Percentiles rank a stretch among this genome's conserved stretches.
phyloP scores from a whole-genome alignment of 1,284 basidiomycete genomes.

The Vanrija sp. region DNA sequence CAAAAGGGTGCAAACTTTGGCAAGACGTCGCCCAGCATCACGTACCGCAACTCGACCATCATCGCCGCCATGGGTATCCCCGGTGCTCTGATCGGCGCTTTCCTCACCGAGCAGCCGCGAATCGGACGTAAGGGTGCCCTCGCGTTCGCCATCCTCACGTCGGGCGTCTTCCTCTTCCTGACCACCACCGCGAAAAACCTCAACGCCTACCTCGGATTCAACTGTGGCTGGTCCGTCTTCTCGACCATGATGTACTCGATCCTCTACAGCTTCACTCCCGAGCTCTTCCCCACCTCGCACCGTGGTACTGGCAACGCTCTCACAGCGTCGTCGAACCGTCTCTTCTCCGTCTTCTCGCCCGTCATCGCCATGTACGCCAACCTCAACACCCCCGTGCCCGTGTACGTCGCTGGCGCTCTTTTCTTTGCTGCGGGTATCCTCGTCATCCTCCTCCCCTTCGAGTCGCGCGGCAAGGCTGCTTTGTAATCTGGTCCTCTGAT shows the following conservation, averaged over 20 bases:
- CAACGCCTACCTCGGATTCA: conserved; percentile 57
- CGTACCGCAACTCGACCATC: conserved; percentile 56
- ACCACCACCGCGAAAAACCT: conserved; percentile 60
- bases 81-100: conserved; percentile 59
- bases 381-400: conserved; percentile 58
- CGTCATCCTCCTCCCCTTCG: conserved; percentile 65
- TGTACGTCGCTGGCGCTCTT: conserved; percentile 65
- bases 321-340: conserved; percentile 57
- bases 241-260: conserved; percentile 40
- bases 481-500: conserved; percentile 1
- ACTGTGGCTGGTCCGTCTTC: conserved; percentile 57
- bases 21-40: conserved; percentile 36
- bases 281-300: conserved; percentile 63
- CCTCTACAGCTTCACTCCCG: conserved; percentile 56
- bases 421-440: conserved; percentile 62
- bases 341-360: conserved; percentile 53
- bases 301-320: conserved; percentile 65
- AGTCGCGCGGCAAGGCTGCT: conserved; percentile 61
- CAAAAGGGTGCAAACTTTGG: conserved; percentile 37
- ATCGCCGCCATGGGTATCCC: conserved; percentile 56
- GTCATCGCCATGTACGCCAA: conserved; percentile 32
- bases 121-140: conserved; percentile 57
- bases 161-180: conserved; percentile 60
- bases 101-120: conserved; percentile 55
- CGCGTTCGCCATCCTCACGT: conserved; percentile 54